A percentile compares a stretch with the other conserved stretches of the same genome.
Conservation (phyloP, 2,329 filamentous ascomycete genomes). For the Colletotrichum costaricense region DNA sequence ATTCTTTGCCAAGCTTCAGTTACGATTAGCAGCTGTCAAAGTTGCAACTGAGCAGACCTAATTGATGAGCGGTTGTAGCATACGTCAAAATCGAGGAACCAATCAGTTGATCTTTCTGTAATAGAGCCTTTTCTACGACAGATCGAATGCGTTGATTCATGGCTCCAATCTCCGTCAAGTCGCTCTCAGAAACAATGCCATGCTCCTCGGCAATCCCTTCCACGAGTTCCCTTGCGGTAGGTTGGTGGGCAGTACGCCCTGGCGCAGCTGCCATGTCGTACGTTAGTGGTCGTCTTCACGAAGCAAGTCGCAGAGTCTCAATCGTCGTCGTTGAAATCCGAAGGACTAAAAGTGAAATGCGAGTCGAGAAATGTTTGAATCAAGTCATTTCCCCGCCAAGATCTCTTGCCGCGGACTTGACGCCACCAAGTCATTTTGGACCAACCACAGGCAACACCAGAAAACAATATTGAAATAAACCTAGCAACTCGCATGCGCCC, state of each 20-base stretch:
- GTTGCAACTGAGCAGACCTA: neutral
- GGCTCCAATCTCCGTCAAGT: neutral
- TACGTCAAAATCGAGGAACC: neutral
- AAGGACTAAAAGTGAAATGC: neutral
- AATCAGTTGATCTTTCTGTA: neutral
- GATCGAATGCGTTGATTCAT: neutral
- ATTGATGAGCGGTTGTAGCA: neutral
- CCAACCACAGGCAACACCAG: neutral
- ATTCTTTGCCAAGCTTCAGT: slow-evolving; percentile 52
- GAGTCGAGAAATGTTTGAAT: neutral
- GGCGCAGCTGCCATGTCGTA: neutral
- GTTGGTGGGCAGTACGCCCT: neutral
- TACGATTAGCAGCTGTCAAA: neutral
- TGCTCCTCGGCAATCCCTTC: neutral
- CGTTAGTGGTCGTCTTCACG: no score
- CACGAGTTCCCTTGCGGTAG: neutral
- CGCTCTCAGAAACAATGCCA: neutral
- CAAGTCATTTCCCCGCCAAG: neutral
- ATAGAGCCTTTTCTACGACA: neutral
- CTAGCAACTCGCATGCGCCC: neutral
- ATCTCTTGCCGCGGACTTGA: neutral
- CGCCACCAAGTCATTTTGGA: neutral
- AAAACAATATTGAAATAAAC: neutral
- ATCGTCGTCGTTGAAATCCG: neutral
- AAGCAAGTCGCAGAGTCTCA: no score